Base-by-base conservation (phyloP, 495 filamentous ascomycete genomes). In the Aspergillus incahuasiensis region DNA sequence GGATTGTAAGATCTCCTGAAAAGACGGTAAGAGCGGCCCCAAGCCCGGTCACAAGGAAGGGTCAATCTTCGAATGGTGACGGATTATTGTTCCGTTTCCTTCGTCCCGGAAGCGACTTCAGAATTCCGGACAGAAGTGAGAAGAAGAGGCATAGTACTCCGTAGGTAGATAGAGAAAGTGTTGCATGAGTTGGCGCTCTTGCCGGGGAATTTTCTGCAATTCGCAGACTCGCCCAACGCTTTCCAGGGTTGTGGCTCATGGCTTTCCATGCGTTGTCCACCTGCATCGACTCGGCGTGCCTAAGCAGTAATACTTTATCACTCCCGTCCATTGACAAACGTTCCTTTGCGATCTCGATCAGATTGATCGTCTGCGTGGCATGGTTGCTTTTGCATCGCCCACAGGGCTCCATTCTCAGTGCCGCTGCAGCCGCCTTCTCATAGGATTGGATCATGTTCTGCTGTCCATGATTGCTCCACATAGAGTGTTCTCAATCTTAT, bases 351-450 rank as follows among this genome's bases (percentile, higher is more conserved):
- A 50, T 50, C 48, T 50, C 34, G 20, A 50, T 50, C 48, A 40
- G 48, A 50, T 50, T 40, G 48, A 39, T 50, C 48, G 48, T 16
- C 48, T 40, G 48, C 20, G 48, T 21, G 21, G 20, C 12, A 52
- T 52, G 38, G n/a, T 47, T 52, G 42, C 11, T 16, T 49, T 54
- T 58, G 53, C 39, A 18, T 41, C 22, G 11, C 11, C 7, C 39
- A n/a, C 25, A 40, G n/a, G 38, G n/a, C 34, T 28, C 42, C 44
- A 25, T 21, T 50, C 41, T 18, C 22, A 43, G 39, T 58, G 41
- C 56, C 56, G 56, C 56, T 50, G 44, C 50, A 58, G 34, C 56
- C 56, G 56, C 56, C 48, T 42, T 21, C 32, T 39, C 25, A 28
- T 50, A 16, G 19, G n/a, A 11, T 19, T 39, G 20, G 20, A 6